Evolutionary conservation across 805 yeast genomes (phyloP).

Genomic region (Jamesozyma lodderae): DNA sequence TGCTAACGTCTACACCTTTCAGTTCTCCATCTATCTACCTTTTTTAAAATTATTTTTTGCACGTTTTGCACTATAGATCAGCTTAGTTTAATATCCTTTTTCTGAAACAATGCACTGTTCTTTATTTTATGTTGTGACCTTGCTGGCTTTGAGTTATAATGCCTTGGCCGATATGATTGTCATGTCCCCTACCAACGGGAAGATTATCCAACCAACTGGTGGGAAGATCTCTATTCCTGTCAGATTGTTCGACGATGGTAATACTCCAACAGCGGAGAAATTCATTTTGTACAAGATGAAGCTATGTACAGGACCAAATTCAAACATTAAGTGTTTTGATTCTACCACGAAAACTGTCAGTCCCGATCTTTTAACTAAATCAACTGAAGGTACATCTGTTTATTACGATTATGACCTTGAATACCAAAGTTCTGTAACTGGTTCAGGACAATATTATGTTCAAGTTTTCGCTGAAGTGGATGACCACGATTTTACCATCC

Average conservation of each 20-base stretch:
- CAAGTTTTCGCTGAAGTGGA: conserved; percentile 48
- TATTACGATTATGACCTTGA: conserved; percentile 33
- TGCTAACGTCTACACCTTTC: too few species aligned
- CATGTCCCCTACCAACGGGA: conserved; percentile 17
- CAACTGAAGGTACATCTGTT: conserved; percentile 13
- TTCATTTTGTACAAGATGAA: conserved; percentile 41
- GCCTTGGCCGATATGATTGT: conserved; percentile 23
- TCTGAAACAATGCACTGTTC: too few species aligned
- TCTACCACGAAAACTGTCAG: conserved; percentile 27
- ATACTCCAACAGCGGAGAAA: conserved; percentile 37
- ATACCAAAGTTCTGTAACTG: conserved; percentile 38
- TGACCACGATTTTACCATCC: conserved; percentile 42
- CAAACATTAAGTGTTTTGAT: conserved; percentile 35
- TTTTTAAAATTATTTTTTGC: too few species aligned
- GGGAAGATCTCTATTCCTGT: conserved; percentile 26
- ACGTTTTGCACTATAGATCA: too few species aligned
- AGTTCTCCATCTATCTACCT: too few species aligned
- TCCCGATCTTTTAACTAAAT: conserved; percentile 21
- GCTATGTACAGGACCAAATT: conserved; percentile 62
- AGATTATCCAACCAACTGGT: conserved; percentile 16
- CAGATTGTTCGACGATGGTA: conserved; percentile 52
- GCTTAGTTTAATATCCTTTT: too few species aligned
- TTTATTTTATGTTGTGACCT: background rate
- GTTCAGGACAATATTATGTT: conserved; percentile 61
- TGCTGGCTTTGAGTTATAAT: background rate